Conservation (phyloP, 805 yeast genomes). For the Metschnikowia sp. region DNA sequence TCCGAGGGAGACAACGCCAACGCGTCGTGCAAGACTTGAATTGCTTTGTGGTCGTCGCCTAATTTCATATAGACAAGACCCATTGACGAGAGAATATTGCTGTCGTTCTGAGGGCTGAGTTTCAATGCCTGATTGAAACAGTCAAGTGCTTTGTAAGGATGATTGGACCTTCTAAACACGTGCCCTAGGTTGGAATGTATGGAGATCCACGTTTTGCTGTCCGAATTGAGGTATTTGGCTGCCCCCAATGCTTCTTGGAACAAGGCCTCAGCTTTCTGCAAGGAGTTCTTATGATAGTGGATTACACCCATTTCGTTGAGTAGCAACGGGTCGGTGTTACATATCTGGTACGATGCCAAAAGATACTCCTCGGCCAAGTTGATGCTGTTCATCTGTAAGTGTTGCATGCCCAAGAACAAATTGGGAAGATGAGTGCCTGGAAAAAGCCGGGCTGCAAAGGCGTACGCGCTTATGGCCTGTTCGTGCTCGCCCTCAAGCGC, state of each 20-base stretch:
- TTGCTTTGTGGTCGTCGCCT: conserved; percentile 62
- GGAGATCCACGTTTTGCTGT: conserved; percentile 79
- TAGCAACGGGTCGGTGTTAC: conserved; percentile 81
- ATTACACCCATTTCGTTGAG: conserved; percentile 92
- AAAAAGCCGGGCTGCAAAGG: conserved; percentile 89
- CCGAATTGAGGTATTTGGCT: conserved; percentile 66
- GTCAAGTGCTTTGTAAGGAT: conserved; percentile 61
- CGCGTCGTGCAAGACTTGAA: conserved; percentile 76
- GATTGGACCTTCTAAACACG: conserved; percentile 68
- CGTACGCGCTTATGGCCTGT: conserved; percentile 95
- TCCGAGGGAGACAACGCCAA: conserved; percentile 76
- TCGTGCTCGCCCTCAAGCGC: conserved; percentile 99
- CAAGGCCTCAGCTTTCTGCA: conserved; percentile 64
- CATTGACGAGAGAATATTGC: conserved; percentile 73
- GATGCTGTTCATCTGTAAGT: conserved; percentile 79
- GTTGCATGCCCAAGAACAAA: conserved; percentile 93
- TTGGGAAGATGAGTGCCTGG: conserved; percentile 90
- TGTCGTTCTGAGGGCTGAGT: conserved; percentile 63
- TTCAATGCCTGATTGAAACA: conserved; percentile 76
- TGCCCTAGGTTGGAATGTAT: conserved; percentile 87
- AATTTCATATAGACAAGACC: conserved; percentile 77
- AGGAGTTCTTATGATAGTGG: conserved; percentile 71
- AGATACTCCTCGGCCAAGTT: conserved; percentile 85
- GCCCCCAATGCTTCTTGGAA: conserved; percentile 69
- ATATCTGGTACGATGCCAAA: conserved; percentile 66